These are phyloP conservation scores for Passiflora organensis DNA, from an alignment of 345 rosid genomes.

Conservation along the genomic window DNA sequence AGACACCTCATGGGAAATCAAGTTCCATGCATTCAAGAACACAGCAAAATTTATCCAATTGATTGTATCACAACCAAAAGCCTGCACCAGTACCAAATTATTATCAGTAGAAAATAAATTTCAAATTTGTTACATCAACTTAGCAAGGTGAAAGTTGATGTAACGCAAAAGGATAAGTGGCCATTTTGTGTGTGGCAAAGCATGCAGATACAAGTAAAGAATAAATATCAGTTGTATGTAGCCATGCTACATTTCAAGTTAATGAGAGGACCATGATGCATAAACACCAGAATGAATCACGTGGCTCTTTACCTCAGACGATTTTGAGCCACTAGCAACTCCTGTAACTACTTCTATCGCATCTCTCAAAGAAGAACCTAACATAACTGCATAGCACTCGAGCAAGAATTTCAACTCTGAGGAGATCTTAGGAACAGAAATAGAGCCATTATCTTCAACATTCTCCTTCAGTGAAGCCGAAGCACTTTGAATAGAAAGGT, in stretches of 20 bases:
- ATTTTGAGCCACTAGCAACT: slow-evolving; percentile 48
- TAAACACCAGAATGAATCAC: slow-evolving; percentile 2
- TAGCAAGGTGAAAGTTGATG: too few relatives aligned
- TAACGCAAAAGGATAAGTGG: too few relatives aligned
- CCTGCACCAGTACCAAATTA: slow-evolving; percentile 42
- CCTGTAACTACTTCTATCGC: slow-evolving; percentile 52
- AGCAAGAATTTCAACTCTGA: slow-evolving; percentile 63
- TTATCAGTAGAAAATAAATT: not conserved
- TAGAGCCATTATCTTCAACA: slow-evolving; percentile 54
- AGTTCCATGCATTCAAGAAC: slow-evolving; percentile 74
- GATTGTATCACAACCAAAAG: slow-evolving; percentile 52
- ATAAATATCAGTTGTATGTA: too few relatives aligned
- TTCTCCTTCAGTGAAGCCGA: slow-evolving; percentile 49
- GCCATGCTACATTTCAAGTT: too few relatives aligned
- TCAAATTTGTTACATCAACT: not conserved
- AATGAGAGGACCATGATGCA: too few relatives aligned
- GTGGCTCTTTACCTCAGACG: slow-evolving; percentile 49
- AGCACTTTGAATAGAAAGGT: slow-evolving; percentile 71
- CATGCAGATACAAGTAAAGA: too few relatives aligned
- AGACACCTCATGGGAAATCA: slow-evolving; percentile 48
- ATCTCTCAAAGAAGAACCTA: slow-evolving; percentile 66
- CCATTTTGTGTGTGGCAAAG: too few relatives aligned
- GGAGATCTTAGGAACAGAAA: slow-evolving; percentile 41
- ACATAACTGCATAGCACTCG: slow-evolving; percentile 62
- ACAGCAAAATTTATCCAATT: slow-evolving; percentile 87